phyloP scores from a whole-genome alignment of 345 rosid species.

The Euclidium syriacum region DNA sequence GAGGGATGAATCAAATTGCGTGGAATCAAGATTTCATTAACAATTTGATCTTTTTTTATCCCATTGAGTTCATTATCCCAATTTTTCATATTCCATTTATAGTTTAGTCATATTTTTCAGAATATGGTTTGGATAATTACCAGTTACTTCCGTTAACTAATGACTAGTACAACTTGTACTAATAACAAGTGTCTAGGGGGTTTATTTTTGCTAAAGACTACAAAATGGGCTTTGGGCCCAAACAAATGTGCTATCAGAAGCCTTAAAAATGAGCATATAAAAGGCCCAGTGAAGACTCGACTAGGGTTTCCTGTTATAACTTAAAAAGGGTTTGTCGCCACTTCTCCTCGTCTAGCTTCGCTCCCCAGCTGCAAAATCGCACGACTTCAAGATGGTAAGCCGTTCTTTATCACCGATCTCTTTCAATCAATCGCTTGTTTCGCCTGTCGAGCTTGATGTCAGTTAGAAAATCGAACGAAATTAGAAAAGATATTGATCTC shows the following conservation, averaged over 20 bases:
- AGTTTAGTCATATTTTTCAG: too few species aligned
- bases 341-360: neutral
- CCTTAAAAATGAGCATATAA: neutral
- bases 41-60: too few species aligned
- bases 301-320: conserved; percentile 18
- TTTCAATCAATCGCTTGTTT: neutral
- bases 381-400: conserved; percentile 32
- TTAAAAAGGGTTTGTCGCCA: neutral
- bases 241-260: neutral
- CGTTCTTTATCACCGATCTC: neutral
- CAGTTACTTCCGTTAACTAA: too few species aligned
- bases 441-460: neutral
- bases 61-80: too few species aligned
- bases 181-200: too few species aligned
- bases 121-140: too few species aligned
- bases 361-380: conserved; percentile 20
- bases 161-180: too few species aligned
- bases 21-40: too few species aligned
- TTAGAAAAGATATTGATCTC: neutral
- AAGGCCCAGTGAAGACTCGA: neutral
- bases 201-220: neutral
- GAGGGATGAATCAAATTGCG: too few species aligned
- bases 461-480: neutral
- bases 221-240: conserved; percentile 17
- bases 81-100: too few species aligned